A percentile compares a stretch with the other conserved stretches of the same genome.
Evolutionary conservation across 805 yeast species (phyloP).

Genomic region (Kuraishia floccosa): DNA sequence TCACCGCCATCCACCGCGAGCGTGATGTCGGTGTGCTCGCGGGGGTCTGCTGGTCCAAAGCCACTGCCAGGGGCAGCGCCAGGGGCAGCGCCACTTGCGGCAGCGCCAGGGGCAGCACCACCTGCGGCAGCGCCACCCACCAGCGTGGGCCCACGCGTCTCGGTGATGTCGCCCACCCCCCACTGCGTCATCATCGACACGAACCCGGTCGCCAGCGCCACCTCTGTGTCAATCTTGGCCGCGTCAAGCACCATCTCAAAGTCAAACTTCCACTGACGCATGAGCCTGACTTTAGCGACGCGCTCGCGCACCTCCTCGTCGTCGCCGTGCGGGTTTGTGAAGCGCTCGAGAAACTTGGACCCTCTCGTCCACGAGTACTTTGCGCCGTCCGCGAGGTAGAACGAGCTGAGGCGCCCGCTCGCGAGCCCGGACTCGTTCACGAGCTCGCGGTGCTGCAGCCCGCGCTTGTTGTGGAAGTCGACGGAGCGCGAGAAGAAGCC

Average conservation of each 20-base stretch:
- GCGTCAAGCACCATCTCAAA: constrained; percentile 46
- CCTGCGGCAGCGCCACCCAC: constrained; percentile 5
- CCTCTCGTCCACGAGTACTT: constrained; percentile 46
- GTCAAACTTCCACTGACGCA: constrained; percentile 50
- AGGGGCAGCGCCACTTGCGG: constrained; percentile 1
- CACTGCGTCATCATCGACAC: constrained; percentile 58
- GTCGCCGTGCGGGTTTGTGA: constrained; percentile 45
- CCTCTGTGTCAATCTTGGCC: constrained; percentile 31
- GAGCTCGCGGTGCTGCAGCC: constrained; percentile 32
- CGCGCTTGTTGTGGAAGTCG: constrained; percentile 35
- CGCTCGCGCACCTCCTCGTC: constrained; percentile 41
- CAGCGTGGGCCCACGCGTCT: constrained; percentile 42
- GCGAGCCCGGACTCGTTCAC: constrained; percentile 20
- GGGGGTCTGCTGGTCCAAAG: too few species aligned
- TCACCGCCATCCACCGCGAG: too few species aligned
- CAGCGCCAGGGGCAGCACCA: constrained; percentile 5
- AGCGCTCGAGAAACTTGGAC: constrained; percentile 37
- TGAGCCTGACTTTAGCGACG: constrained; percentile 40
- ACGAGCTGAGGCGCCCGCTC: constrained; percentile 30
- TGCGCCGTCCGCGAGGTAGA: constrained; percentile 39
- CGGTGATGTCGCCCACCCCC: constrained; percentile 44
- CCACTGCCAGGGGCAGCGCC: too few species aligned
- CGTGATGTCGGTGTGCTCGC: too few species aligned
- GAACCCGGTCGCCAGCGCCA: constrained; percentile 50
- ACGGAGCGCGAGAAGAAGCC: constrained; percentile 33